Base-by-base conservation (phyloP, 1,284 basidiomycete species). In the Phylloboletellus chloephorus region DNA sequence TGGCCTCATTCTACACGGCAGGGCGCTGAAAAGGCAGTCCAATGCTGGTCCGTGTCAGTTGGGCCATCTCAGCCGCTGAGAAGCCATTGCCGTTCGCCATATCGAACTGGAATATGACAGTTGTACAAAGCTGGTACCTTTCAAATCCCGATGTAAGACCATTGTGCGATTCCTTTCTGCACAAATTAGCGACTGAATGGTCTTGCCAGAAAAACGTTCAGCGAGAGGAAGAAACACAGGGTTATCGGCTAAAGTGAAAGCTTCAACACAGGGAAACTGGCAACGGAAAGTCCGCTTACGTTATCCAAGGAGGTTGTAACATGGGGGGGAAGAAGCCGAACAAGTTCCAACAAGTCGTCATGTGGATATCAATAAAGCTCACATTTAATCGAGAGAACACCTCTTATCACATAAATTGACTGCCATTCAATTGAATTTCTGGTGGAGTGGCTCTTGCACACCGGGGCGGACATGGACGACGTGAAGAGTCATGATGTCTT, bases 291-390 rank as follows among this genome's bases (percentile, higher is more conserved):
- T 26, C 19, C n/a, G 5, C 33, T 50, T 47, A 46, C 38, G 42
- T 53, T 35, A 32, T 6, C 23, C 30, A 19, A 28, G 25, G 40
- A 45, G 50, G 39, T 20, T 31, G 39, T 24, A n/a, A 24, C 29
- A 3, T 17, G 32, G 23, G 31, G 36, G 33, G 41, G 38, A 44
- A 39, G 28, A 35, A 29, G 17, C 15, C 31, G 29, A 17, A 23
- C 30, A 35, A 32, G 31, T 28, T 19, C 30, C 24, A 26, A 32
- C 30, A 33, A 29, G 33, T 17, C 37, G 15, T 36, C 30, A 43
- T 39, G 26, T 34, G 37, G 37, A 20, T 32, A 29, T 22, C 48
- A 25, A 29, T 53, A 46, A 44, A 53, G 43, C 23, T 44, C 44
- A 17, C 37, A 56, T 49, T 36, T 13, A 19, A 32, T 31, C 31